Percentiles rank a stretch among this genome's conserved stretches.
Conservation (phyloP, 163 green algal genomes). For the Prototheca stagnorum region DNA sequence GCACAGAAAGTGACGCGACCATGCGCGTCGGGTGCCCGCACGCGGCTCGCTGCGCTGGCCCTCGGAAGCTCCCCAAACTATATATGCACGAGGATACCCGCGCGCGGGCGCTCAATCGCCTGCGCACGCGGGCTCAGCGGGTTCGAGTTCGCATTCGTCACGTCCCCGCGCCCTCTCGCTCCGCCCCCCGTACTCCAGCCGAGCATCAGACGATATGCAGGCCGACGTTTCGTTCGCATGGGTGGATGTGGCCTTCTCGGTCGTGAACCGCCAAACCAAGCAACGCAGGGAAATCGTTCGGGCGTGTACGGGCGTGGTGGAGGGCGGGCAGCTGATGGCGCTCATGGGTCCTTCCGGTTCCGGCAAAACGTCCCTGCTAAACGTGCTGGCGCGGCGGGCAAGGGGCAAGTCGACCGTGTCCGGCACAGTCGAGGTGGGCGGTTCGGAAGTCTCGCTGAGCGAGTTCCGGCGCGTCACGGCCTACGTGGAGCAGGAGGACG, state of each 20-base stretch:
- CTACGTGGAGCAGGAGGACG: conserved; percentile 70
- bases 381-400: neutral
- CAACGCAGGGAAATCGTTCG: neutral
- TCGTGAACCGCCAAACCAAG: neutral
- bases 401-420: neutral
- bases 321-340: conserved; percentile 37
- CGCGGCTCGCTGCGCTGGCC: too few relatives aligned
- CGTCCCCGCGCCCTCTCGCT: too few relatives aligned
- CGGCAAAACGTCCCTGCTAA: conserved; percentile 73
- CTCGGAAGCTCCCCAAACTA: too few relatives aligned
- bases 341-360: conserved; percentile 65
- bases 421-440: neutral
- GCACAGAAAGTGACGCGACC: too few relatives aligned
- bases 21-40: too few relatives aligned
- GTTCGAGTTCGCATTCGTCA: too few relatives aligned
- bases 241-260: neutral
- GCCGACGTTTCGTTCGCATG: too few relatives aligned
- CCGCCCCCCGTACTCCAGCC: too few relatives aligned
- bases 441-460: neutral
- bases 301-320: neutral
- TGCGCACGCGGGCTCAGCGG: too few relatives aligned
- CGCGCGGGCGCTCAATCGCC: too few relatives aligned
- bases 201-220: too few relatives aligned
- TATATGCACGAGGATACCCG: too few relatives aligned
- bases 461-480: conserved; percentile 14